Percentiles rank a stretch among this genome's conserved stretches.
Conservation (phyloP, 2,329 filamentous ascomycete species). For the Graphilbum fragrans region DNA sequence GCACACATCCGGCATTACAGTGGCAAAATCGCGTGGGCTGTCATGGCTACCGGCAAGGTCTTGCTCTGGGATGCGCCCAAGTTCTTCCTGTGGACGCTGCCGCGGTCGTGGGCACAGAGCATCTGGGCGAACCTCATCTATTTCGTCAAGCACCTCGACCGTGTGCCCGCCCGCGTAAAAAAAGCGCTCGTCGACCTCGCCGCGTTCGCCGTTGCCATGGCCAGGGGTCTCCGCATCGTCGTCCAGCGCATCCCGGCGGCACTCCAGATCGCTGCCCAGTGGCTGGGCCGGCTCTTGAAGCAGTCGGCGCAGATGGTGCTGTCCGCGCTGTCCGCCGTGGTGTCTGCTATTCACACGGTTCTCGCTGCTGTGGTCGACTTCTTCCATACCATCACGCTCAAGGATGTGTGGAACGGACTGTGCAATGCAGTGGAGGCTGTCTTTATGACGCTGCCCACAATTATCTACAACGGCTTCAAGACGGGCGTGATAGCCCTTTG, state of each 20-base stretch:
- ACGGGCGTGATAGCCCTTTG: conserved; percentile 13
- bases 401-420: conserved; percentile 26
- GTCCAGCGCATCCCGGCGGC: not conserved
- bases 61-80: conserved; percentile 1
- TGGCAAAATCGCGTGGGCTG: conserved; percentile 15
- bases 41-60: conserved; percentile 14
- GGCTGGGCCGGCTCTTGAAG: conserved; percentile 1
- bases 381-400: conserved; percentile 22
- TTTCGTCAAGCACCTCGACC: conserved; percentile 15
- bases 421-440: conserved; percentile 14
- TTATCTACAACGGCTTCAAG: conserved; percentile 14
- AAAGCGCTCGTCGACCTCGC: conserved; percentile 12
- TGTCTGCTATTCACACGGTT: conserved; percentile 24
- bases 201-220: conserved; percentile 11
- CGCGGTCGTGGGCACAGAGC: not conserved
- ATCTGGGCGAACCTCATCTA: not conserved
- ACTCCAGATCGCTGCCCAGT: not conserved
- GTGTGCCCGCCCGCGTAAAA: conserved; percentile 9
- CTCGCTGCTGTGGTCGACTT: conserved; percentile 20
- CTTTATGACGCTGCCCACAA: conserved; percentile 13
- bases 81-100: conserved; percentile 1
- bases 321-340: conserved; percentile 13
- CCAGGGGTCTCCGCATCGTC: conserved; percentile 6
- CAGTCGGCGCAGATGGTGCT: conserved; percentile 14
- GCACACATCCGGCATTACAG: conserved; percentile 11